Evolutionary conservation across 2,329 filamentous ascomycete genomes (phyloP).

Genomic region (Colletotrichum endophyticum): DNA sequence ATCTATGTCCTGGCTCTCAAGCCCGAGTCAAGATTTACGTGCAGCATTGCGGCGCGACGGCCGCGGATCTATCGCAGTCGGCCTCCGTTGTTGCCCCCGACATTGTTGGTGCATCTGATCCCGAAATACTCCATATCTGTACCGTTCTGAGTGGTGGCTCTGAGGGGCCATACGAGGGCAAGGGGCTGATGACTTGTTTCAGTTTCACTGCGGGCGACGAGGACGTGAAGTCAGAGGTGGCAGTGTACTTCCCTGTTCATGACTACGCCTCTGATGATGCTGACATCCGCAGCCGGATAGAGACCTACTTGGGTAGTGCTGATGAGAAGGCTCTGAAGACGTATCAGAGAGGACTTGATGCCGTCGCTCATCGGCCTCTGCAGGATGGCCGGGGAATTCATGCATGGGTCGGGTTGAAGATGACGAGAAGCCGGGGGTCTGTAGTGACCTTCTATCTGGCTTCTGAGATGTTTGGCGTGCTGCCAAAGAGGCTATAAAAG

Average conservation of each 20-base stretch:
- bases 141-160: neutral
- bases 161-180: neutral
- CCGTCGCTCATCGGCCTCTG: neutral
- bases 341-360: neutral
- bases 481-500: neutral
- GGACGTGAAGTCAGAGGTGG: neutral
- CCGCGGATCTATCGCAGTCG: neutral
- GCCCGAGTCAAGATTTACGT: neutral
- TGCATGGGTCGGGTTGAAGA: neutral
- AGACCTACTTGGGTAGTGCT: neutral
- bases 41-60: neutral
- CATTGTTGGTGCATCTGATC: neutral
- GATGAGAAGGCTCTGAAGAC: neutral
- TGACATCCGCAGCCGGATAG: neutral
- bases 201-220: neutral
- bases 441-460: neutral
- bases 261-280: neutral
- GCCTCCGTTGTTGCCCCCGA: neutral
- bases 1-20: neutral
- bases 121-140: neutral
- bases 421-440: neutral
- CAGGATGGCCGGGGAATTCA: neutral
- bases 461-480: neutral
- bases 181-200: neutral
- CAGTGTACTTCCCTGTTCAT: neutral